phyloP scores from a whole-genome alignment of 345 rosid genomes.

The Syzygium oleosum region DNA sequence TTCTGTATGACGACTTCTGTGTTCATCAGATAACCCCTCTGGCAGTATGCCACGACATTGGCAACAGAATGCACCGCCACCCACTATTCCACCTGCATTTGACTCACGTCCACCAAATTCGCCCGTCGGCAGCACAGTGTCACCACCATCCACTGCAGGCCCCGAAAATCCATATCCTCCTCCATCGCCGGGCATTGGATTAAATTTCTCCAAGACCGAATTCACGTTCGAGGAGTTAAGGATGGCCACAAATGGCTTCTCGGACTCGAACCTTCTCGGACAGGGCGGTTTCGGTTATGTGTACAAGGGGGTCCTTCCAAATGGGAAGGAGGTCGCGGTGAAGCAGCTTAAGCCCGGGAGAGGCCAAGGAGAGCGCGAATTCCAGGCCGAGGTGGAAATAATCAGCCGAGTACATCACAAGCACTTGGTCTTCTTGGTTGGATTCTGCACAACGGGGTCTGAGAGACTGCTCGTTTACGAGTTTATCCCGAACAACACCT shows the following conservation, averaged over 20 bases:
- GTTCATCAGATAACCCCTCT: constrained; percentile 36
- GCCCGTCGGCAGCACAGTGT: background rate
- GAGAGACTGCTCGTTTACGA: constrained; percentile 67
- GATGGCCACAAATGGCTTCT: constrained; percentile 56
- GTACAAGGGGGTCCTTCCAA: constrained; percentile 56
- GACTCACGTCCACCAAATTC: background rate
- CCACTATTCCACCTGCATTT: background rate
- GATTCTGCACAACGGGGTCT: constrained; percentile 46
- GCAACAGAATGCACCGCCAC: constrained; percentile 51
- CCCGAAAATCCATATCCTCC: constrained; percentile 45
- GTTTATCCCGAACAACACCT: constrained; percentile 51
- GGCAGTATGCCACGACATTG: constrained; percentile 47
- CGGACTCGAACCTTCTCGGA: constrained; percentile 53
- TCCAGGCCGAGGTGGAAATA: constrained; percentile 65
- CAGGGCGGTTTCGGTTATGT: constrained; percentile 74
- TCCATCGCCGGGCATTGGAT: constrained; percentile 46
- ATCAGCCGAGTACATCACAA: constrained; percentile 63
- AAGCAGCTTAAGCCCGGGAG: constrained; percentile 60
- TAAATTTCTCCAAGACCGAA: constrained; percentile 61
- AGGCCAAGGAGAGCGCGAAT: constrained; percentile 59
- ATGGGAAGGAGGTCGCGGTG: constrained; percentile 55
- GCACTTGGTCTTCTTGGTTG: constrained; percentile 67
- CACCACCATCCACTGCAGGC: constrained; percentile 38
- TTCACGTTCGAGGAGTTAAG: constrained; percentile 52
- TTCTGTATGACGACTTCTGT: background rate